Percentiles rank a stretch among this genome's conserved stretches.
Evolutionary conservation across 495 filamentous ascomycete genomes (phyloP).

Genomic region (Aspergillus incahuasiensis): DNA sequence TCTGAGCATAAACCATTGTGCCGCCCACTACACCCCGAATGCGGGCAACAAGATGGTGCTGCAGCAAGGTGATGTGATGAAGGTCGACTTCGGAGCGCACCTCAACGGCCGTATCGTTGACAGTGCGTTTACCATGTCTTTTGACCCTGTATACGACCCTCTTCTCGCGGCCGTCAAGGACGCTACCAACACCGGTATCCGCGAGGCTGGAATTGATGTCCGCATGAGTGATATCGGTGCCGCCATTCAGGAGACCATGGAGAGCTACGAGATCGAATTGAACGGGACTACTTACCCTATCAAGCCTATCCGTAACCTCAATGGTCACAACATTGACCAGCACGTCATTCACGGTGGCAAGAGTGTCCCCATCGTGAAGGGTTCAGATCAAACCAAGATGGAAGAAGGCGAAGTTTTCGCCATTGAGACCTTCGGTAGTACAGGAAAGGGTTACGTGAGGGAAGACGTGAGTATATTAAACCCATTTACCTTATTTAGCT

Average conservation of each 20-base stretch:
- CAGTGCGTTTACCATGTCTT: constrained; percentile 86
- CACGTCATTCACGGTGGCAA: constrained; percentile 87
- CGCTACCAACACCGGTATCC: constrained; percentile 82
- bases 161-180: constrained; percentile 77
- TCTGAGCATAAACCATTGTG: constrained; percentile 80
- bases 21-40: constrained; percentile 88
- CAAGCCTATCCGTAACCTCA: constrained; percentile 82
- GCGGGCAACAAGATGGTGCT: constrained; percentile 83
- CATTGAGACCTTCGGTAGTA: constrained; percentile 92
- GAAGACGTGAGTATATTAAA: constrained; percentile 59
- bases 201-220: constrained; percentile 76
- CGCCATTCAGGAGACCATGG: constrained; percentile 81
- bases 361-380: constrained; percentile 87
- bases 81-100: constrained; percentile 89
- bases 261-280: constrained; percentile 80
- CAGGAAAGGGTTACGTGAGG: constrained; percentile 77
- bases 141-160: constrained; percentile 80
- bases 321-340: constrained; percentile 81
- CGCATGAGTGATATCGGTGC: constrained; percentile 72
- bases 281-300: constrained; percentile 73
- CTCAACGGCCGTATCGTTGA: constrained; percentile 89
- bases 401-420: constrained; percentile 92
- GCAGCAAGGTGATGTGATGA: constrained; percentile 82
- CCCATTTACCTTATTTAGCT: background rate
- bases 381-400: constrained; percentile 77